Evolutionary conservation across 495 filamentous ascomycete species (phyloP), one percentile per base, ranked within the genome.

Genomic region (Neurospora africana): DNA sequence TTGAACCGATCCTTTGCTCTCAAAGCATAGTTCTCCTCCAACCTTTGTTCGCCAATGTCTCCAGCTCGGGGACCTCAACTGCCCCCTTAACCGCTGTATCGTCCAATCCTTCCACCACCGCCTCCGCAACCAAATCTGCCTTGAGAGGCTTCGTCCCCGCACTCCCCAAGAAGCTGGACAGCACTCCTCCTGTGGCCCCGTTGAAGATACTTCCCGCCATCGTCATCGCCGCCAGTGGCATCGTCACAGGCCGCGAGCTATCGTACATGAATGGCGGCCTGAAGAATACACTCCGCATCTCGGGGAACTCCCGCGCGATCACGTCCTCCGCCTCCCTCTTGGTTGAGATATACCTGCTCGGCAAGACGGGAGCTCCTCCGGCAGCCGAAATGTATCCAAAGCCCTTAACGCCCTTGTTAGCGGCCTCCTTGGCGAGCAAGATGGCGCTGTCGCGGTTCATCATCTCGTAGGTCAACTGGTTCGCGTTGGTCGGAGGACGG

Each of bases 391-490:
- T 90, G 84, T 91, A 99, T 61, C 91, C 88, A 76, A 97, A 97
- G 0, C 88, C 86, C 17, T 86, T 81, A 38, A 92, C 89, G 38
- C 89, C 85, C 67, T 88, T 87, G 41, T 78, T 79, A 30, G 84
- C 85, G 11, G 93, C 88, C 82, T 97, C 92, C 77, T 91, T 89
- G 13, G 95, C 95, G n/a, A 99, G 84, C 68, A 90, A 87, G 73
- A 98, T 91, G 15, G 91, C 90, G 78, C 82, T 84, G 74, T 99
- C 96, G 72, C 95, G 88, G 83, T 99, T 99, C 93, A 99, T 98
- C 74, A 93, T 87, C 86, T 99, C 95, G 84, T 99, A 99, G 41
- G 94, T 98, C 77, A 97, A 81, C 82, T 97, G 92, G 23, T 89
- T 88, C 77, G 89, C 86, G 39, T 58, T 36, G 23, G 35, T 38